Evolutionary conservation across 495 filamentous ascomycete species (phyloP), one percentile per base, ranked within the genome.

Genomic region (Trypethelium eluteriae): DNA sequence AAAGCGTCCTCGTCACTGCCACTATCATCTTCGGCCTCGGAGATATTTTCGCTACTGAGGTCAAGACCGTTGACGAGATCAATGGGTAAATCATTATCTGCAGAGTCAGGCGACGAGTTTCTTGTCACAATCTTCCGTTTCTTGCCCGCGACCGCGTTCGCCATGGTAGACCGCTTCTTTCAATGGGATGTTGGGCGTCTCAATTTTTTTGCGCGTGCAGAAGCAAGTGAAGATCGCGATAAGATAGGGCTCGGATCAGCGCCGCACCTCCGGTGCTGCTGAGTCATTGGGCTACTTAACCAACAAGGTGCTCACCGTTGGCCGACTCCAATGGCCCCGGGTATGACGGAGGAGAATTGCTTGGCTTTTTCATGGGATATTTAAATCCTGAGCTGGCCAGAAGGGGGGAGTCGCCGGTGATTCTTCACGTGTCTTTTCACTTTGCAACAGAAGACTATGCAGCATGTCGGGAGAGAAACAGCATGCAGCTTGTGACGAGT

Each of bases 401-500:
- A 44, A 7, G 7, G 14, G 6, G 41, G 6, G 49, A n/a, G 5
- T 53, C 18, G 49, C 11, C 11, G 49, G 5, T 53, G 16, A 16
- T 46, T 46, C 25, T 7, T 44, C 1, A 44, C 6, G 14, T 4
- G 6, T 34, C 7, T 36, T 36, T 36, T 59, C 34, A 59, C 5
- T 7, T 1, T 36, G 53, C 32, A 10, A 32, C 4, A 34, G 18
- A 7, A 35, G 5, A 3, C 2, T 5, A 18, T 36, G 7, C 53
- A 2, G 18, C 6, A 59, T 59, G 53, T 36, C 53, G 10, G 53
- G 25, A 64, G 11, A 47, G 69, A 74, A 65, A 70, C 70, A 65
- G 7, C 74, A 73, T 62, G 62, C 72, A 12, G 72, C 75, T 3
- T 76, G 75, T 61, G 75, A 76, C 53, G 73, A 74, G 44, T 76